Evolutionary conservation across 2,329 filamentous ascomycete species (phyloP), one percentile per base, ranked within the genome.

Genomic region (Aplosporella prunicola): DNA sequence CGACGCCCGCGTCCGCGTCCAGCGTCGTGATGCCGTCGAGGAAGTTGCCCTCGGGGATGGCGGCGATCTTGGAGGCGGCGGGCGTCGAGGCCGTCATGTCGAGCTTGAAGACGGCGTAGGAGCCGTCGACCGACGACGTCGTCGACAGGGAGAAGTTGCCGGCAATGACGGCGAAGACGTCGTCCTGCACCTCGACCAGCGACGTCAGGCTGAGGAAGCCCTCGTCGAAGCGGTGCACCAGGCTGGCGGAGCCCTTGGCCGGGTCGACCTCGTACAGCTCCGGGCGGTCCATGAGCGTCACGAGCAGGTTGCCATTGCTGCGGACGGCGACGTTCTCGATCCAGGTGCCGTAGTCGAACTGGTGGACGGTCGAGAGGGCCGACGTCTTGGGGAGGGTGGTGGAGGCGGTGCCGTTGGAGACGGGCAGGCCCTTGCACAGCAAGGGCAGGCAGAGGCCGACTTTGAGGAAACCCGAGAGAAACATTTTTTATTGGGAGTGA

Each of bases 301-400:
- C 51, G 20, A 64, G 51, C n/a, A 64, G 43, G 17, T 57, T 48
- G 10, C 57, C 58, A 30, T 61, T 61, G n/a, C 48, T 34, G 14
- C 53, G 57, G 3, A 59, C 40, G 7, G 51, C 56, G 16, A 65
- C 46, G 35, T 65, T 64, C 41, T 65, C 62, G 24, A 55, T 40
- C 51, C 51, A 56, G 9, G 48, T 52, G 20, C 50, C 50, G 6
- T 34, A 14, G 4, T 45, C 35, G 31, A 56, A 56, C 31, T 53
- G 43, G 32, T 53, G 44, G 22, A 56, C 14, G 11, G 37, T 47
- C 9, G 23, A 9, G 25, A 38, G n/a, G n/a, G n/a, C n/a, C n/a
- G n/a, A n/a, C n/a, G n/a, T n/a, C n/a, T n/a, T n/a, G n/a, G n/a
- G n/a, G n/a, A n/a, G n/a, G n/a, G n/a, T n/a, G n/a, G n/a, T n/a